These are phyloP conservation scores for Glebionis coronaria DNA, from an alignment of 129 eudicot species.

Conservation along the genomic window DNA sequence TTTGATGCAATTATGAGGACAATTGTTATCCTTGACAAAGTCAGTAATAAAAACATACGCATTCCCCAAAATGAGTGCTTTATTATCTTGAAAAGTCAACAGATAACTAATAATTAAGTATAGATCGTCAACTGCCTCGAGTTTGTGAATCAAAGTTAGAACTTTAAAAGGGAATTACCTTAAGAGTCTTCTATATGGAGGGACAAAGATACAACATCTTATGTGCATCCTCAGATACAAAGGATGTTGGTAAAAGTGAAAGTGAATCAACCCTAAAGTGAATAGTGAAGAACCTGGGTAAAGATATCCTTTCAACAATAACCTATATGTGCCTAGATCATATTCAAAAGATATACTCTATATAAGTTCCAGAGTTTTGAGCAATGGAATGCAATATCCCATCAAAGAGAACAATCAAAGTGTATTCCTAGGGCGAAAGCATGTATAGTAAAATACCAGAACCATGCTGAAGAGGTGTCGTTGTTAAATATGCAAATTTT, in stretches of 20 bases:
- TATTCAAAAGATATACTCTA: too few species aligned
- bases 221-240: constrained; percentile 78
- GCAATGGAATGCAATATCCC: too few species aligned
- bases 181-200: constrained; percentile 64
- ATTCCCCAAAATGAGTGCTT: constrained; percentile 77
- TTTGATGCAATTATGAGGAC: neutral
- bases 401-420: too few species aligned
- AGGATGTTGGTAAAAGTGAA: constrained; percentile 78
- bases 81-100: constrained; percentile 56
- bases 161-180: constrained; percentile 42
- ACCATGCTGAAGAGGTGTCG: too few species aligned
- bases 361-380: too few species aligned
- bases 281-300: constrained; percentile 16
- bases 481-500: too few species aligned
- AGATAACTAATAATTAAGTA: constrained; percentile 8
- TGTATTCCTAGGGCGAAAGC: too few species aligned
- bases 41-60: constrained; percentile 67
- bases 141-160: neutral
- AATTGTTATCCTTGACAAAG: constrained; percentile 63
- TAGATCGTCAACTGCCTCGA: neutral
- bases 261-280: constrained; percentile 77
- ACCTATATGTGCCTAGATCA: too few species aligned
- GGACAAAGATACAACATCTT: constrained; percentile 80
- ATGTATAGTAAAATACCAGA: too few species aligned
- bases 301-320: neutral